Evolutionary conservation across 1,284 basidiomycete species (phyloP).

Genomic region (Testicularia cyperi): DNA sequence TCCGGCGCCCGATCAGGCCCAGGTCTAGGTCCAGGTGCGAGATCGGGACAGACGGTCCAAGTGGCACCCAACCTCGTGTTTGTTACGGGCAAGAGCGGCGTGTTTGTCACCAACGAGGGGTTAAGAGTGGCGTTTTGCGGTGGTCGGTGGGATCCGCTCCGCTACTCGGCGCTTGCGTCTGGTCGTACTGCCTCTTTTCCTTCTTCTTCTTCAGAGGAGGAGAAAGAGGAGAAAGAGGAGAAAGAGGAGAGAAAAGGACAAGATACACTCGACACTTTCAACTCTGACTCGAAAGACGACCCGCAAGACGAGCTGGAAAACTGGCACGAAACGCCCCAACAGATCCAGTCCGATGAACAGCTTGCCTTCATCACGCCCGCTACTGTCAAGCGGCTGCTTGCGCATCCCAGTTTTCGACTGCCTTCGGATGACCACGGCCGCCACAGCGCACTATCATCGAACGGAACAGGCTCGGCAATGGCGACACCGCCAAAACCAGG

Average conservation of each 20-base stretch:
- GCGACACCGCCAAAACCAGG: constrained; percentile 15
- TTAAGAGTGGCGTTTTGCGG: constrained; percentile 44
- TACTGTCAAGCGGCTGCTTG: constrained; percentile 20
- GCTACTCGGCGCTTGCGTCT: constrained; percentile 4
- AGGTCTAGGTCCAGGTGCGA: no score
- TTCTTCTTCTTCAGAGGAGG: no score
- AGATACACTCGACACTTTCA: no score
- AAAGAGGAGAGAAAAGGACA: background rate
- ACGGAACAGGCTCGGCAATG: background rate
- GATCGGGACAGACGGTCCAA: no score
- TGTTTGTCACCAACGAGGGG: constrained; percentile 11
- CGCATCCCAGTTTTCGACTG: constrained; percentile 26
- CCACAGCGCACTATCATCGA: no score
- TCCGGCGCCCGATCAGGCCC: constrained; percentile 1
- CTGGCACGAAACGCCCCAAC: constrained; percentile 7
- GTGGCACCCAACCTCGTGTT: constrained; percentile 41
- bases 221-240: constrained; percentile 1
- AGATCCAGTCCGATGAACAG: constrained; percentile 4
- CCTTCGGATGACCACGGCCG: no score
- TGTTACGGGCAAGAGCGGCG: constrained; percentile 37
- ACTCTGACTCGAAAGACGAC: background rate
- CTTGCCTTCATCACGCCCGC: constrained; percentile 16
- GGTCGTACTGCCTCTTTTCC: no score
- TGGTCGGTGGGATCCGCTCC: constrained; percentile 20
- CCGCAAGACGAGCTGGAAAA: constrained; percentile 1